A percentile compares a stretch with the other conserved stretches of the same genome.
phyloP scores from a whole-genome alignment of 441 rosid genomes.

The Theobroma grandiflorum region DNA sequence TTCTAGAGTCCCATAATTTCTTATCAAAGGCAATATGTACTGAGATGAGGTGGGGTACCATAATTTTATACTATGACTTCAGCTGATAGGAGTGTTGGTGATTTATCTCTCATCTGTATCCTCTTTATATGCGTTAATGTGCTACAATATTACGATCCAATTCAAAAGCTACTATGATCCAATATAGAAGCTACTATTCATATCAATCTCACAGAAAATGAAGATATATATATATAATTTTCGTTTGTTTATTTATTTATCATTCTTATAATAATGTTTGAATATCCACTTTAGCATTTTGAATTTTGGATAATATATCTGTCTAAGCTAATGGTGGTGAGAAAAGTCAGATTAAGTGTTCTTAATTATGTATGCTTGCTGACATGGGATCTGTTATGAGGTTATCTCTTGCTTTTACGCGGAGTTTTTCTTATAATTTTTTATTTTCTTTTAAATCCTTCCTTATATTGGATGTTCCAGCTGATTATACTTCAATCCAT shows the following conservation, averaged over 20 bases:
- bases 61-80: neutral
- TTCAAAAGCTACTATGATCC: neutral
- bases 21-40: neutral
- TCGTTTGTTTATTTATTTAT: too few species aligned
- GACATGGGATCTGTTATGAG: conserved; percentile 3
- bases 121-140: neutral
- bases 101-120: too few species aligned
- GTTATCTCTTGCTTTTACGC: conserved; percentile 3
- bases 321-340: neutral
- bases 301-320: neutral
- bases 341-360: neutral
- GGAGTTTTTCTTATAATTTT: neutral
- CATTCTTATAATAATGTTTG: neutral
- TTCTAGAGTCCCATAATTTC: neutral
- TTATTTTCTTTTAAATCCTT: conserved; percentile 1
- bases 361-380: conserved; percentile 8
- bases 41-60: neutral
- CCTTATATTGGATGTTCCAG: conserved; percentile 21
- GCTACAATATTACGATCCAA: neutral
- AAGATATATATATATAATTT: neutral
- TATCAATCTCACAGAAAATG: neutral
- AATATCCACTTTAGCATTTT: neutral
- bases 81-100: neutral
- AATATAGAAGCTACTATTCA: neutral
- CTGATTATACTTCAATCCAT: conserved; percentile 29